Evolutionary conservation across 331 rosid species (phyloP).

Genomic region (Stylosanthes scabra): DNA sequence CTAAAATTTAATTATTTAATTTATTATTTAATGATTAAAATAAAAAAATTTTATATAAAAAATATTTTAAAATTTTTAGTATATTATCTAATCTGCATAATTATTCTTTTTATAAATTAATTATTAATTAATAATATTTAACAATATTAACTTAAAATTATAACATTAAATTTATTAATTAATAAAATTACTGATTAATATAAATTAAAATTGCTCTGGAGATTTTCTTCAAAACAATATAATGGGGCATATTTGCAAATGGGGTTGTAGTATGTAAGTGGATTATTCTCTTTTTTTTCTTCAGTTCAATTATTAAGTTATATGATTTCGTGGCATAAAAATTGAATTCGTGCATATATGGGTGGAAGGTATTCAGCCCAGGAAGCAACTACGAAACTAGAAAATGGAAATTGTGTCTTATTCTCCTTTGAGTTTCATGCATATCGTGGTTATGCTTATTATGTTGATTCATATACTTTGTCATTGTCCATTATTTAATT

Average conservation of each 20-base stretch:
- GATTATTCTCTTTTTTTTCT: not conserved
- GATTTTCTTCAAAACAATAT: too few species aligned
- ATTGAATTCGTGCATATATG: not conserved
- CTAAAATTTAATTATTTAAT: too few species aligned
- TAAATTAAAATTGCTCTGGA: too few species aligned
- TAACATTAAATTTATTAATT: too few species aligned
- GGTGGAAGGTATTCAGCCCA: not conserved
- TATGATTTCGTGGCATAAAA: not conserved
- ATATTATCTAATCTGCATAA: too few species aligned
- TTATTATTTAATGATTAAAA: too few species aligned
- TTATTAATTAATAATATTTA: too few species aligned
- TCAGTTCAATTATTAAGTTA: conserved; percentile 18
- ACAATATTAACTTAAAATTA: too few species aligned
- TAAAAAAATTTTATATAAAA: too few species aligned
- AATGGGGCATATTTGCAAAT: not conserved
- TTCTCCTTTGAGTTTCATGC: not conserved
- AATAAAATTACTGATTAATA: too few species aligned
- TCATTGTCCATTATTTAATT: not conserved
- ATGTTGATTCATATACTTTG: not conserved
- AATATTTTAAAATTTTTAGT: too few species aligned
- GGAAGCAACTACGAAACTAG: not conserved
- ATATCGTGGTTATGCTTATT: not conserved
- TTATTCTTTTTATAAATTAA: too few species aligned
- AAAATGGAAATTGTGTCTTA: not conserved
- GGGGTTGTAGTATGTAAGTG: not conserved